Evolutionary conservation across 495 filamentous ascomycete genomes (phyloP), one percentile per base, ranked within the genome.

Genomic region (Cudoniella acicularis): DNA sequence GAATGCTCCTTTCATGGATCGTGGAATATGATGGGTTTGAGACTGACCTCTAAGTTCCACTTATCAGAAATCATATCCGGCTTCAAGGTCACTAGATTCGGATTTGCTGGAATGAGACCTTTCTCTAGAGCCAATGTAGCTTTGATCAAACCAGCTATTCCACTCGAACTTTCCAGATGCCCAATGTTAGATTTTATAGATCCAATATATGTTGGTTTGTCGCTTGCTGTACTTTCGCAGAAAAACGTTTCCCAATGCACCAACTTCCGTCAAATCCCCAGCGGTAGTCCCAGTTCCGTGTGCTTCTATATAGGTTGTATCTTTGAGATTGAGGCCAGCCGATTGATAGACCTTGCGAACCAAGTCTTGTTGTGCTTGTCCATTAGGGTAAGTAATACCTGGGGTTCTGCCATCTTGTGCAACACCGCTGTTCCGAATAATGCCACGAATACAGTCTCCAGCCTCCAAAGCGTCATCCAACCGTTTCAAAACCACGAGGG

Each of bases 261-360:
- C 73, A 0, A 77, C 72, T 59, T 89, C 86, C 2, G 82, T 75
- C 0, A 82, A 83, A 62, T 88, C 86, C 2, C 84, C 84, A 1
- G 74, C 71, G 2, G 65, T 69, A 3, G 85, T 87, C 2, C 55
- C 55, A 2, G 81, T 87, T 16, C 82, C 79, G 30, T 64, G 62
- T 1, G 62, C 62, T 59, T 84, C 81, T 13, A 83, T 68, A 50
- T 77, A 85, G 18, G 61, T 61, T 25, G 79, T 82, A 1, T 70
- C 72, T 24, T 73, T 72, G 57, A 72, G 75, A 59, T 72, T 61
- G 1, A 86, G 63, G 1, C 74, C 74, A n/a, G 77, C 76, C 2
- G 70, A 64, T 88, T 87, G 0, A 74, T 75, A 10, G 73, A 67
- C 1, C 74, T 68, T n/a, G n/a, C n/a, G n/a, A 16, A 88, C 83